phyloP scores from a whole-genome alignment of 139 green algal genomes.

The Micromonas commoda region DNA sequence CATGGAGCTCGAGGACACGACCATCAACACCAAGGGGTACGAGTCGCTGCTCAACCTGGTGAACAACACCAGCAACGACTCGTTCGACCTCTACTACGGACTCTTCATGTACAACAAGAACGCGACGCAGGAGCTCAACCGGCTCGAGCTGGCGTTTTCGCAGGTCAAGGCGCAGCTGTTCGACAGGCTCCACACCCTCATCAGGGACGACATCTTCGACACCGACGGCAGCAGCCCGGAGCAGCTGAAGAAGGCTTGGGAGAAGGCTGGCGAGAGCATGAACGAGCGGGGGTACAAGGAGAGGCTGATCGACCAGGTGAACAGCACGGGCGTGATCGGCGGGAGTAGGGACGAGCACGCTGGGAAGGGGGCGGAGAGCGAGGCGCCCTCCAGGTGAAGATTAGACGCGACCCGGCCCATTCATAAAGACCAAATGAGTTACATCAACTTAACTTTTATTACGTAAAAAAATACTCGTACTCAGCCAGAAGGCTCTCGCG shows the following conservation, averaged over 20 bases:
- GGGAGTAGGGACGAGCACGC: not conserved
- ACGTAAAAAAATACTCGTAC: no score
- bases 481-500: no score
- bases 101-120: constrained; percentile 98
- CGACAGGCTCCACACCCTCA: constrained; percentile 62
- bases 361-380: no score
- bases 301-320: not conserved
- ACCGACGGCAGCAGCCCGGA: not conserved
- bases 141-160: constrained; percentile 57
- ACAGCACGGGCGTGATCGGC: not conserved
- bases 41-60: constrained; percentile 87
- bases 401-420: not conserved
- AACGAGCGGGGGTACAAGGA: not conserved
- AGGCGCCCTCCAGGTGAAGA: no score
- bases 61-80: constrained; percentile 94
- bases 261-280: no score
- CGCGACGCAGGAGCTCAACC: constrained; percentile 66
- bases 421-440: not conserved
- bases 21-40: constrained; percentile 93
- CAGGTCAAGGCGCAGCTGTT: constrained; percentile 81
- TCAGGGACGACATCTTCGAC: constrained; percentile 52
- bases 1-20: constrained; percentile 60
- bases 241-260: not conserved
- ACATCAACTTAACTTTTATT: not conserved
- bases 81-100: constrained; percentile 99